phyloP scores from a whole-genome alignment of 768 basidiomycete genomes.

The Polyporus arcularius region DNA sequence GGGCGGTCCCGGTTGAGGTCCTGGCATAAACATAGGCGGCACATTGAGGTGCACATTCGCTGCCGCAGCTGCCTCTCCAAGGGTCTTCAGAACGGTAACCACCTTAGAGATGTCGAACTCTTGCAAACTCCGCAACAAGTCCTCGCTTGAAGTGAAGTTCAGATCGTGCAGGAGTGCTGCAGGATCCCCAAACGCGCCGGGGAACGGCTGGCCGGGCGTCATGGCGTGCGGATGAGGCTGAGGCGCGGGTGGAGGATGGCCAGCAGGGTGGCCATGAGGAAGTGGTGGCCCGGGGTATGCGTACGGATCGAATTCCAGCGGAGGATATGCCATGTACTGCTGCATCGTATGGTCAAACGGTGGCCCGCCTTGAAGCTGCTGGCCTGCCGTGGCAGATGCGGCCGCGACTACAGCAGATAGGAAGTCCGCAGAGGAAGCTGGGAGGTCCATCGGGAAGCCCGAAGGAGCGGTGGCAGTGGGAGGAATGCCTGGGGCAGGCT shows the following conservation, averaged over 20 bases:
- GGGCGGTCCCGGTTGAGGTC: slow-evolving; percentile 34
- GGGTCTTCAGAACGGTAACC: slow-evolving; percentile 61
- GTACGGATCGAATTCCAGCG: slow-evolving; percentile 31
- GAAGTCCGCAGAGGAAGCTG: slow-evolving; percentile 57
- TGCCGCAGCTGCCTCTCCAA: slow-evolving; percentile 58
- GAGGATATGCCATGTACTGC: slow-evolving; percentile 30
- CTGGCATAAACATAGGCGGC: slow-evolving; percentile 26
- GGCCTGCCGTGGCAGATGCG: slow-evolving; percentile 49
- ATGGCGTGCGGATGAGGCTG: slow-evolving; percentile 8
- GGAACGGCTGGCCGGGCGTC: slow-evolving; percentile 24
- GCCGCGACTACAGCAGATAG: slow-evolving; percentile 68
- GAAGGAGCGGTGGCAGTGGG: slow-evolving; percentile 3
- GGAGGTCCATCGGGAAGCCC: slow-evolving; percentile 26
- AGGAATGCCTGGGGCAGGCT: slow-evolving; percentile 5
- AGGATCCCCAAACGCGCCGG: slow-evolving; percentile 19
- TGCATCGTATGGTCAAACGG: slow-evolving; percentile 27
- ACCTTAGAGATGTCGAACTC: slow-evolving; percentile 74
- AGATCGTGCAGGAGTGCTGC: slow-evolving; percentile 35
- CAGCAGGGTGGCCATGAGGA: slow-evolving; percentile 34
- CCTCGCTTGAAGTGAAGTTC: slow-evolving; percentile 63
- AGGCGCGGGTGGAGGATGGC: slow-evolving; percentile 28
- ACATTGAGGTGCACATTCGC: slow-evolving; percentile 37
- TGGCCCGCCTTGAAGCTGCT: slow-evolving; percentile 18
- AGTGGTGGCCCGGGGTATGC: slow-evolving; percentile 24
- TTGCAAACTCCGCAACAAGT: slow-evolving; percentile 72